Evolutionary conservation across 179 eudicot species (phyloP), one percentile per base, ranked within the genome.

Genomic region (Nepenthes alata): DNA sequence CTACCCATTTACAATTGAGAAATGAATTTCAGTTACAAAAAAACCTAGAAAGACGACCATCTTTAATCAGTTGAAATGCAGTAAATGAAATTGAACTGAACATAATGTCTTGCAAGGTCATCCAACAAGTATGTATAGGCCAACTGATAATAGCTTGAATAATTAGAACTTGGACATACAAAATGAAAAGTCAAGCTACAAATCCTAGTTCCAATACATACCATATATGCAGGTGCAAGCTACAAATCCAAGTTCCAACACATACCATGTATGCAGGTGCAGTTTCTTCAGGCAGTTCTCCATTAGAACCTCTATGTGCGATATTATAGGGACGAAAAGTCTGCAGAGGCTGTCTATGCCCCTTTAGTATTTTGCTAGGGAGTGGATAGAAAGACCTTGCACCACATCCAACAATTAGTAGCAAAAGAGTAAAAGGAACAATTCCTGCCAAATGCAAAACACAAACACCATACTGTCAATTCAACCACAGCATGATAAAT

Each of bases 291-390:
- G 97, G 97, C 53, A 83, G 57, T 77, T 93, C 98, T 57, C 98
- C 98, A 78, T 87, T 93, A 44, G 98, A 81, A 70, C 98, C 98
- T 66, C 95, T 80, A 64, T 89, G 98, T 15, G 98, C 98, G 72
- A 93, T 54, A 62, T 93, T 93, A 72, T 72, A 89, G 2, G 97
- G 81, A 6, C 94, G 93, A 55, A 72, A 83, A 58, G 87, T 93
- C 72, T 93, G 98, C 55, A 93, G 66, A 48, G 95, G 89, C 66
- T 78, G 78, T 55, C 70, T 84, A n/a, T 64, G 56, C 51, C 68
- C 75, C 60, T 76, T 75, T 56, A 60, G 48, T 5, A 61, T 51
- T 71, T 80, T 69, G 77, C 87, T 77, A 35, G 85, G 95, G 25
- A 87, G 87, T 54, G 86, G 89, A 76, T 83, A 83, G 47, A 87